Conservation (phyloP, 306 rosid genomes). For the Neltuma alba region DNA sequence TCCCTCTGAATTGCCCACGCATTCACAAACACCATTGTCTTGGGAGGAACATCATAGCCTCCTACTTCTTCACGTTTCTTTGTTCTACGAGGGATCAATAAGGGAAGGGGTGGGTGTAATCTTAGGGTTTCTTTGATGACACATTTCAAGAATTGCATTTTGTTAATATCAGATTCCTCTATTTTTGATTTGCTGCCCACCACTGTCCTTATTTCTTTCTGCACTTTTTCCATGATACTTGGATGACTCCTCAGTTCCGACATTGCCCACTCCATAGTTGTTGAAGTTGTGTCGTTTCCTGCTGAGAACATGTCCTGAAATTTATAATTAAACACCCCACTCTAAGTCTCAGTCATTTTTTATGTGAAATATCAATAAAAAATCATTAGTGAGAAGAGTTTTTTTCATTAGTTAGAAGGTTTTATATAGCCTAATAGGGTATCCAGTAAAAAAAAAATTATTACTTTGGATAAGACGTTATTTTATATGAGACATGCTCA, state of each 20-base stretch:
- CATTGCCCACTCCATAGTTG: conserved; percentile 46
- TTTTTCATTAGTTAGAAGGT: no score
- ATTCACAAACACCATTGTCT: neutral
- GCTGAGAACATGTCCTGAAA: conserved; percentile 48
- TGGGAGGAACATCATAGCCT: neutral
- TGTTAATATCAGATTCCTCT: conserved; percentile 21
- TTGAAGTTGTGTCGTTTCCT: conserved; percentile 37
- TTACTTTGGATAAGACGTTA: no score
- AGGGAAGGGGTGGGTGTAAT: conserved; percentile 48
- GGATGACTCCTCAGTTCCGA: conserved; percentile 46
- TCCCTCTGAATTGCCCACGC: conserved; percentile 1
- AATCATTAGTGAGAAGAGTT: no score
- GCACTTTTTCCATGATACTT: conserved; percentile 44
- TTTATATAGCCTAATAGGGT: no score
- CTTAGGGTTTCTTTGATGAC: conserved; percentile 36
- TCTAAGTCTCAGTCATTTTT: no score
- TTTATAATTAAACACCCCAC: no score
- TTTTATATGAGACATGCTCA: no score
- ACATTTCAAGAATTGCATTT: conserved; percentile 47
- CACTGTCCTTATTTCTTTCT: conserved; percentile 46
- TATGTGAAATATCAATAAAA: no score
- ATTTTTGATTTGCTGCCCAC: conserved; percentile 36
- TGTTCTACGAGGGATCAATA: conserved; percentile 26
- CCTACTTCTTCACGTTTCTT: neutral
- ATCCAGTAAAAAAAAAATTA: no score